These are phyloP conservation scores for Drechmeria coniospora DNA, from an alignment of 2,329 filamentous ascomycete species.

Conservation along the genomic window DNA sequence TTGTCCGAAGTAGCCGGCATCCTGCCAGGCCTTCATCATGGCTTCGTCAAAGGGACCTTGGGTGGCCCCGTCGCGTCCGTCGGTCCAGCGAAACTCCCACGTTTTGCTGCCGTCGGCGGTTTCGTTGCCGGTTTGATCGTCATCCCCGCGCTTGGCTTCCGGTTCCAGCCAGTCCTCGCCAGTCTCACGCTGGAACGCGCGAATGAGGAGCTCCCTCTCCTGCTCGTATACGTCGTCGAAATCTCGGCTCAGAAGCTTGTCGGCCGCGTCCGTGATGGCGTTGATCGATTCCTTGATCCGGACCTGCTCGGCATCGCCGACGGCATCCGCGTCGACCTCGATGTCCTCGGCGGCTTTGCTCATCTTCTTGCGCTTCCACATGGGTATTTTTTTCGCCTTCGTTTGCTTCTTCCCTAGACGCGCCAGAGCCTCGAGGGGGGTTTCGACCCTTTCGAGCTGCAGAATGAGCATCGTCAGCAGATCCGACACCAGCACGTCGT, in stretches of 20 bases:
- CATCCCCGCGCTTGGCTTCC: conserved; percentile 4
- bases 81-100: conserved; percentile 91
- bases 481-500: conserved; percentile 58
- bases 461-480: conserved; percentile 59
- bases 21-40: conserved; percentile 83
- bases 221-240: conserved; percentile 84
- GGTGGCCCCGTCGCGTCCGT: conserved; percentile 62
- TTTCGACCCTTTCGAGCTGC: conserved; percentile 66
- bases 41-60: conserved; percentile 78
- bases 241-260: conserved; percentile 69
- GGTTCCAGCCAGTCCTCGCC: conserved; percentile 66
- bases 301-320: conserved; percentile 51
- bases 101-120: conserved; percentile 9
- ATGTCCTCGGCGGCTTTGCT: conserved; percentile 41
- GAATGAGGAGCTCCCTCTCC: conserved; percentile 67
- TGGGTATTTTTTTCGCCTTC: conserved; percentile 43
- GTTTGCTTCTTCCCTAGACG: conserved; percentile 56
- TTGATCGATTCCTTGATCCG: conserved; percentile 61
- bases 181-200: conserved; percentile 72
- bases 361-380: conserved; percentile 57
- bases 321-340: conserved; percentile 46
- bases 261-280: conserved; percentile 75
- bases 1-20: conserved; percentile 83
- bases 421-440: conserved; percentile 72
- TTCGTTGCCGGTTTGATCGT: conserved; percentile 6